These are phyloP conservation scores for Phycomyces nitens DNA, from an alignment of 192 early-diverging fungal species.

Conservation along the genomic window DNA sequence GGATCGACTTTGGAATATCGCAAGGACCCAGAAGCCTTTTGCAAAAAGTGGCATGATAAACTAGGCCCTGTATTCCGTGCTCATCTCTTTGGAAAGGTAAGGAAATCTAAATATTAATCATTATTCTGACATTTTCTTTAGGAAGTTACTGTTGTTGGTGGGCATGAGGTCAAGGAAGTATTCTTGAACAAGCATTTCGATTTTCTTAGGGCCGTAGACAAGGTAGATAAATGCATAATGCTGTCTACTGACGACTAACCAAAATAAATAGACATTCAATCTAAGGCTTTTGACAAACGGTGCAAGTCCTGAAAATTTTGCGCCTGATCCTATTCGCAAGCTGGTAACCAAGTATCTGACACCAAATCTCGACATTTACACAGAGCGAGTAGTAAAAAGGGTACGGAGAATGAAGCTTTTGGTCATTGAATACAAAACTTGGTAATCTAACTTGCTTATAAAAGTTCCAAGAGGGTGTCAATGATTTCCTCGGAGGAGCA, in stretches of 20 bases:
- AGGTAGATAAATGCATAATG: background rate
- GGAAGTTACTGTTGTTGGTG: background rate
- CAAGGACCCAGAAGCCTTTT: background rate
- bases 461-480: background rate
- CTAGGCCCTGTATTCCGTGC: slow-evolving; percentile 9
- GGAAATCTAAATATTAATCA: background rate
- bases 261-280: slow-evolving; percentile 1
- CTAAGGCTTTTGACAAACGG: background rate
- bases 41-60: background rate
- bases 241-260: background rate
- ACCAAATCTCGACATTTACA: background rate
- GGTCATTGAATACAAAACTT: background rate
- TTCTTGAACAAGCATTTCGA: background rate
- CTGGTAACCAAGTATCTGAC: background rate
- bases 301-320: background rate
- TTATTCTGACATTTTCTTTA: too few species aligned
- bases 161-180: background rate
- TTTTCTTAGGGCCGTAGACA: background rate
- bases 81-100: slow-evolving; percentile 3
- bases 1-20: slow-evolving; percentile 3
- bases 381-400: background rate
- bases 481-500: background rate
- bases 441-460: background rate
- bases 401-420: background rate
- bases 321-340: background rate